Conservation (phyloP, 805 yeast genomes). For the Wickerhamiella australiensis region DNA sequence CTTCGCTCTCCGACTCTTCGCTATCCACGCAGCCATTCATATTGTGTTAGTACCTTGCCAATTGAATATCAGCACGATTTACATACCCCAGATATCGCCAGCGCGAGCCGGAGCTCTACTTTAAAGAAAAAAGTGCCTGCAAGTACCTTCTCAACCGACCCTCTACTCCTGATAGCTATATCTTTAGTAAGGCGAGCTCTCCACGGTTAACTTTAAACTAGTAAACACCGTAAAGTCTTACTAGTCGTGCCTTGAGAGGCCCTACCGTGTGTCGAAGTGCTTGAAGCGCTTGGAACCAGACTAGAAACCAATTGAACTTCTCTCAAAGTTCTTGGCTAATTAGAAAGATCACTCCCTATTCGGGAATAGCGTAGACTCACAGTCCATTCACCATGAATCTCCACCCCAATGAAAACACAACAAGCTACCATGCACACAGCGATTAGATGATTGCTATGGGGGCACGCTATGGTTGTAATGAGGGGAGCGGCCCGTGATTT, state of each 20-base stretch:
- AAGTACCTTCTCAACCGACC: not conserved
- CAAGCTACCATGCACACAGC: slow-evolving; percentile 2
- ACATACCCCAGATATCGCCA: slow-evolving; percentile 1
- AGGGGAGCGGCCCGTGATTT: not conserved
- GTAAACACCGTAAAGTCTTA: not conserved
- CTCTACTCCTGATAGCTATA: not conserved
- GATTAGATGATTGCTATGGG: not conserved
- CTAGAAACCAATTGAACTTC: not conserved
- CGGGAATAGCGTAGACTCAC: not conserved
- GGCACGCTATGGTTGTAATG: not conserved
- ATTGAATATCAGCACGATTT: not conserved
- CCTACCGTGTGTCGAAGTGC: slow-evolving; percentile 1
- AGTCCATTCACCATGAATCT: not conserved
- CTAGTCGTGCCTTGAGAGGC: not conserved
- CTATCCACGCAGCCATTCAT: not conserved
- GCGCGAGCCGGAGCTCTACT: slow-evolving; percentile 4
- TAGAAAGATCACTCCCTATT: not conserved
- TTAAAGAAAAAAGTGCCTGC: not conserved
- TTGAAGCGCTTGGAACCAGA: not conserved
- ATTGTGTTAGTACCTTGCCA: not conserved
- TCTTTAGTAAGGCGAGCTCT: slow-evolving; percentile 3
- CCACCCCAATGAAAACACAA: not conserved
- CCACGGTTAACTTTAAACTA: not conserved
- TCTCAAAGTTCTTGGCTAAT: not conserved
- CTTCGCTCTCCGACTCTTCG: too few species aligned